Percentiles rank a stretch among this genome's conserved stretches.
phyloP scores from a whole-genome alignment of 164 flowering plant species.

The Stephania japonica region DNA sequence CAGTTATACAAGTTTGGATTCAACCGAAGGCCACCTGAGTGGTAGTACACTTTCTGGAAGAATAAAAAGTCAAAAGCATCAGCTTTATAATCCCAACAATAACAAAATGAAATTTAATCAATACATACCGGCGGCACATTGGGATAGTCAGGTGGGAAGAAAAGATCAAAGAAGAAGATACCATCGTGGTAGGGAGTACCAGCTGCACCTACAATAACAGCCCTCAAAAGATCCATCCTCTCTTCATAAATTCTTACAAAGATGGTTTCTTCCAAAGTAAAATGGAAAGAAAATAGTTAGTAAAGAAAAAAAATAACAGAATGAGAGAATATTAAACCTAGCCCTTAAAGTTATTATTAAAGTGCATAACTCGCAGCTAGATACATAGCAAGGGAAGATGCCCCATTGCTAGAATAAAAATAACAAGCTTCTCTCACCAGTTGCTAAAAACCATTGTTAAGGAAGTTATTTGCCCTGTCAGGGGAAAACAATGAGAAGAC shows the following conservation, averaged over 20 bases:
- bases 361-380: no score
- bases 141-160: slow-evolving; percentile 24
- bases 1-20: slow-evolving; percentile 74
- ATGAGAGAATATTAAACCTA: neutral
- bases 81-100: neutral
- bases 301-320: neutral
- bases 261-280: slow-evolving; percentile 20
- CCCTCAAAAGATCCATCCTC: slow-evolving; percentile 33
- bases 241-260: slow-evolving; percentile 29
- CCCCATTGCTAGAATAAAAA: no score
- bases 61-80: slow-evolving; percentile 14
- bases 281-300: neutral
- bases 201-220: slow-evolving; percentile 28
- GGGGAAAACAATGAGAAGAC: no score
- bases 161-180: slow-evolving; percentile 28
- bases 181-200: slow-evolving; percentile 37
- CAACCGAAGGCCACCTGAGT: slow-evolving; percentile 73
- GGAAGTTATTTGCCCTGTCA: no score
- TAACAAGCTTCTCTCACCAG: no score
- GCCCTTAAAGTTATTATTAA: no score
- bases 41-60: slow-evolving; percentile 62
- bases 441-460: no score
- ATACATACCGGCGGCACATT: slow-evolving; percentile 44
- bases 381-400: no score
- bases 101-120: neutral